These are phyloP conservation scores for Aleurites moluccanus DNA, from an alignment of 441 rosid species.

Conservation along the genomic window DNA sequence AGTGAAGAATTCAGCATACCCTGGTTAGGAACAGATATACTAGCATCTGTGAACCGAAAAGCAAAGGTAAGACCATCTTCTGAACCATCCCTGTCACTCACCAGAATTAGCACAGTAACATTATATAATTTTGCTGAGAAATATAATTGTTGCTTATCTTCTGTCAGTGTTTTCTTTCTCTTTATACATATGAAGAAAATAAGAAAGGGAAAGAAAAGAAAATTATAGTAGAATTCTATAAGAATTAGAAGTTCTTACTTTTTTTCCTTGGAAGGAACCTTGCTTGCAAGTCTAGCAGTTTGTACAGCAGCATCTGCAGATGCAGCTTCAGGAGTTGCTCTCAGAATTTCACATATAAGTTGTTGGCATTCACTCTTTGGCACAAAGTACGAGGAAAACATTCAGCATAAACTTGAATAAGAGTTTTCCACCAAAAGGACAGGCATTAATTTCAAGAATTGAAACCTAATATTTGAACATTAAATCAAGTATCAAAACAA, in stretches of 20 bases:
- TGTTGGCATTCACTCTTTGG: conserved; percentile 98
- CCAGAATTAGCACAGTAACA: conserved; percentile 16
- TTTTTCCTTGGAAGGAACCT: conserved; percentile 71
- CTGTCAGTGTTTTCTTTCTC: neutral
- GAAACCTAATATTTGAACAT: neutral
- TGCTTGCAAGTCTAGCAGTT: conserved; percentile 95
- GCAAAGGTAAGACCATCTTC: conserved; percentile 93
- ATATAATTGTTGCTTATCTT: neutral
- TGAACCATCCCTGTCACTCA: conserved; percentile 69
- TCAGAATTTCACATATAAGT: conserved; percentile 95
- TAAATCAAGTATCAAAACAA: conserved; percentile 10
- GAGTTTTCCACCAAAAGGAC: neutral
- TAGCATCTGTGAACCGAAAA: conserved; percentile 92
- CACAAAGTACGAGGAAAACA: conserved; percentile 28
- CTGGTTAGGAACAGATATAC: conserved; percentile 76
- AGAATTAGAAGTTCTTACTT: conserved; percentile 46
- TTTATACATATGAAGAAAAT: neutral
- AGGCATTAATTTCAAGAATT: conserved; percentile 3
- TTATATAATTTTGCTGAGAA: neutral
- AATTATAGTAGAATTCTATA: neutral
- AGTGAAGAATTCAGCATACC: conserved; percentile 49
- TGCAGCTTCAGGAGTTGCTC: conserved; percentile 99
- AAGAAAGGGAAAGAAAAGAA: neutral
- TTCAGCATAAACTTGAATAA: conserved; percentile 8
- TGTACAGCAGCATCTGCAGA: conserved; percentile 97